Evolutionary conservation across 345 rosid species (phyloP).

Genomic region (Cochlearia excelsa): DNA sequence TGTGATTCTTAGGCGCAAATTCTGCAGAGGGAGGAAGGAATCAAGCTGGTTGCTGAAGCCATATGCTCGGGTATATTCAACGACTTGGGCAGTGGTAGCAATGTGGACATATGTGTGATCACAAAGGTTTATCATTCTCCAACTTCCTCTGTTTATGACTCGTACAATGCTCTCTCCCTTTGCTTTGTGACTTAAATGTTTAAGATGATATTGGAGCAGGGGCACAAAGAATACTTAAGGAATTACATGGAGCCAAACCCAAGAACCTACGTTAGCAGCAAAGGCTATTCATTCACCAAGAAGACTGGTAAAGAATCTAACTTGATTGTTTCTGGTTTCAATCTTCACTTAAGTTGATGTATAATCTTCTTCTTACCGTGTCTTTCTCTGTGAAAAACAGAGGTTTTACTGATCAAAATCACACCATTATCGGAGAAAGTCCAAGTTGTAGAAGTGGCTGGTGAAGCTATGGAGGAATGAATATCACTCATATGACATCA

Average conservation of each 20-base stretch:
- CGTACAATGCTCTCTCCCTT: slow-evolving; percentile 3
- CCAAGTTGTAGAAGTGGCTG: slow-evolving; percentile 46
- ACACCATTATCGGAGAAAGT: slow-evolving; percentile 54
- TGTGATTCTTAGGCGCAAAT: slow-evolving; percentile 1
- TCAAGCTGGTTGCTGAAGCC: slow-evolving; percentile 63
- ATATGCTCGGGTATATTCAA: slow-evolving; percentile 79
- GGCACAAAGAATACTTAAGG: slow-evolving; percentile 68
- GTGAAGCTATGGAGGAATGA: slow-evolving; percentile 77
- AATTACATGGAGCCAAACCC: slow-evolving; percentile 81
- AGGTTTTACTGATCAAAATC: slow-evolving; percentile 63
- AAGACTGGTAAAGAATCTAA: slow-evolving; percentile 53
- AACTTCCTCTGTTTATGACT: neutral
- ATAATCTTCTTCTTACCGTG: neutral
- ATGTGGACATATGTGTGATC: slow-evolving; percentile 83
- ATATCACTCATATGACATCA: neutral
- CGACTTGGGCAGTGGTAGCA: slow-evolving; percentile 89
- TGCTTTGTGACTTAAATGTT: slow-evolving; percentile 12
- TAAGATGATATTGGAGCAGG: slow-evolving; percentile 42
- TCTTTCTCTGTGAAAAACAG: slow-evolving; percentile 40
- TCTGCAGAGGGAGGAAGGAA: slow-evolving; percentile 71
- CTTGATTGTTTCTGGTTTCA: slow-evolving; percentile 11
- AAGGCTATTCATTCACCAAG: slow-evolving; percentile 65
- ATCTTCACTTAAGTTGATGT: neutral
- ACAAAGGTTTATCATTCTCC: slow-evolving; percentile 51
- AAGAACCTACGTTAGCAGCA: slow-evolving; percentile 53